Evolutionary conservation across 1,284 basidiomycete species (phyloP).

Genomic region (Bothia castanella): DNA sequence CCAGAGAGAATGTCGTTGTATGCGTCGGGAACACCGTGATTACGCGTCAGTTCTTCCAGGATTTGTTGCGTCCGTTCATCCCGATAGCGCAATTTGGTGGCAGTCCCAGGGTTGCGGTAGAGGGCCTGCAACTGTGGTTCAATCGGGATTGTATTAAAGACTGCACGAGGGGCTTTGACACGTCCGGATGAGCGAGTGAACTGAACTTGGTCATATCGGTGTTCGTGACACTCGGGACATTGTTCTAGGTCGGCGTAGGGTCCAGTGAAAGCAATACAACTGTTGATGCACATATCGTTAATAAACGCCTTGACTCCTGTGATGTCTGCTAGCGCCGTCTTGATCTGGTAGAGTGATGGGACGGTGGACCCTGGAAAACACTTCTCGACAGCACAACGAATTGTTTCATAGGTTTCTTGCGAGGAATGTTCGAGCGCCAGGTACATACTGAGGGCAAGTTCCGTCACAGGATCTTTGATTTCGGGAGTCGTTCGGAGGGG

Average conservation of each 20-base stretch:
- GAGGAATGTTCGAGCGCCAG: conserved; percentile 5
- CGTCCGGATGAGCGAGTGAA: background rate
- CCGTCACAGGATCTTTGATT: background rate
- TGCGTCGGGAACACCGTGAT: too few species aligned
- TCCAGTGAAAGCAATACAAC: conserved; percentile 2
- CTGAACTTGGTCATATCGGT: background rate
- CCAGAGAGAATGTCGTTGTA: too few species aligned
- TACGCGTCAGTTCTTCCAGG: too few species aligned
- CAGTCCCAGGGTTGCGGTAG: background rate
- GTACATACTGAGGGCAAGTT: conserved; percentile 3
- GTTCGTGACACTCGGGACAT: background rate
- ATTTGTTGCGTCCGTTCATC: too few species aligned
- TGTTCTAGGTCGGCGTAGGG: background rate
- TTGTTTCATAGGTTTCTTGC: conserved; percentile 5
- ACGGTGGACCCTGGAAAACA: background rate
- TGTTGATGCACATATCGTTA: conserved; percentile 12
- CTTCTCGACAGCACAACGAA: background rate
- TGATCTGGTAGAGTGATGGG: too few species aligned
- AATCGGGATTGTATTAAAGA: background rate
- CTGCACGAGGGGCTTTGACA: background rate
- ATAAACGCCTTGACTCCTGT: background rate
- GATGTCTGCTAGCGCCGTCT: too few species aligned
- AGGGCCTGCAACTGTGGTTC: background rate
- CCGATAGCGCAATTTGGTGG: background rate
- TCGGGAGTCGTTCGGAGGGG: background rate